These are phyloP conservation scores for Alternaria postmessia DNA, from an alignment of 2,329 filamentous ascomycete species.

Conservation along the genomic window DNA sequence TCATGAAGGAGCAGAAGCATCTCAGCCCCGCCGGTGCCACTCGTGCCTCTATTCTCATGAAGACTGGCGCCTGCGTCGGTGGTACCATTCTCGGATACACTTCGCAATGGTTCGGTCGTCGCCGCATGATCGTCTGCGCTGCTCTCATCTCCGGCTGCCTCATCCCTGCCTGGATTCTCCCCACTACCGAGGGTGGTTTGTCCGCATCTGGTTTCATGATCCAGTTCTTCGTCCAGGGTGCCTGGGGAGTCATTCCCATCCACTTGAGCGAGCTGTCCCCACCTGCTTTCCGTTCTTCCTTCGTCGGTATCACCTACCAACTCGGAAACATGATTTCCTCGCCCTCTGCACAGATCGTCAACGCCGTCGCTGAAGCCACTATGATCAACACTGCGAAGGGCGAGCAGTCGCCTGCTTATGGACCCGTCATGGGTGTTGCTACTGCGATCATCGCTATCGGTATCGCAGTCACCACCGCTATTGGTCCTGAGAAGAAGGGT, in stretches of 20 bases:
- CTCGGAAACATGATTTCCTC: conserved; percentile 78
- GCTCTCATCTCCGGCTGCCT: conserved; percentile 67
- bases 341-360: conserved; percentile 78
- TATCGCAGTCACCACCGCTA: conserved; percentile 71
- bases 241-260: conserved; percentile 62
- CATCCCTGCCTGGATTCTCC: conserved; percentile 76
- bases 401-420: conserved; percentile 71
- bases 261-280: conserved; percentile 79
- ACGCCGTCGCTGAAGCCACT: conserved; percentile 69
- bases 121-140: conserved; percentile 70
- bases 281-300: conserved; percentile 72
- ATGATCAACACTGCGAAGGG: conserved; percentile 63
- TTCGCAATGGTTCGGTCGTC: conserved; percentile 78
- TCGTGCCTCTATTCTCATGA: conserved; percentile 83
- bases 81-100: conserved; percentile 77
- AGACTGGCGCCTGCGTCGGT: conserved; percentile 77
- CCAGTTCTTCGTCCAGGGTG: conserved; percentile 62
- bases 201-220: conserved; percentile 73
- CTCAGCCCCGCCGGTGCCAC: conserved; percentile 70
- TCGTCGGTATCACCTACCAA: conserved; percentile 77
- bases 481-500: conserved; percentile 79
- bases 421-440: conserved; percentile 76
- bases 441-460: conserved; percentile 78
- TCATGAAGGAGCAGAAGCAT: conserved; percentile 77
- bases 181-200: conserved; percentile 65